A percentile compares a stretch with the other conserved stretches of the same genome.
These are phyloP conservation scores for Pseudocercospora fijiensis DNA, from an alignment of 2,329 filamentous ascomycete species.

Conservation along the genomic window DNA sequence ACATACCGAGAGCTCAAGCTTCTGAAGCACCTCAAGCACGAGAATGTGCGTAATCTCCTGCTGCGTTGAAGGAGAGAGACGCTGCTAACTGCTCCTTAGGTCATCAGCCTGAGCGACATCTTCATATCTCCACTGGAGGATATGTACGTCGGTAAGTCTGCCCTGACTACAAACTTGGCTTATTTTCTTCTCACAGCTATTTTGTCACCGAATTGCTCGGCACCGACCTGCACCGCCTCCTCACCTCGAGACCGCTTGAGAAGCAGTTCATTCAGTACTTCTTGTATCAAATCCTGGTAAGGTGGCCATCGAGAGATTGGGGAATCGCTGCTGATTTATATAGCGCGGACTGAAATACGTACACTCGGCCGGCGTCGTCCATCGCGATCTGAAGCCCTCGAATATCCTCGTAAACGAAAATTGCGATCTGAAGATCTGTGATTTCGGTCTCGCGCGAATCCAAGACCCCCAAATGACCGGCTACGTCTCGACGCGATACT, in stretches of 20 bases:
- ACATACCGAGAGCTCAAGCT: slow-evolving; percentile 98
- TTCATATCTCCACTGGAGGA: slow-evolving; percentile 99
- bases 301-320: slow-evolving; percentile 33
- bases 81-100: slow-evolving; percentile 47
- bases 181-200: slow-evolving; percentile 61
- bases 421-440: slow-evolving; percentile 98
- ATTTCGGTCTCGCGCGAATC: slow-evolving; percentile 94
- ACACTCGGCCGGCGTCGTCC: slow-evolving; percentile 95
- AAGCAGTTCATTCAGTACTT: slow-evolving; percentile 99
- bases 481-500: slow-evolving; percentile 98
- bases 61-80: neutral
- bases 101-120: slow-evolving; percentile 98
- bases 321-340: slow-evolving; percentile 11
- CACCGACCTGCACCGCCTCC: slow-evolving; percentile 90
- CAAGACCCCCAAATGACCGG: slow-evolving; percentile 99
- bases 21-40: slow-evolving; percentile 91
- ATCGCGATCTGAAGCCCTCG: slow-evolving; percentile 95
- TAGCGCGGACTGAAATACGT: slow-evolving; percentile 98
- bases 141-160: slow-evolving; percentile 63
- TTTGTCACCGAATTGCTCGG: slow-evolving; percentile 97
- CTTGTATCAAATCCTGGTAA: slow-evolving; percentile 95
- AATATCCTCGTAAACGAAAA: slow-evolving; percentile 99
- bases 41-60: slow-evolving; percentile 67
- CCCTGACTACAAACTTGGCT: slow-evolving; percentile 32
- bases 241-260: slow-evolving; percentile 93